Percentiles rank a stretch among this genome's conserved stretches.
phyloP scores from a whole-genome alignment of 495 filamentous ascomycete genomes.

The Daldinia childiae region DNA sequence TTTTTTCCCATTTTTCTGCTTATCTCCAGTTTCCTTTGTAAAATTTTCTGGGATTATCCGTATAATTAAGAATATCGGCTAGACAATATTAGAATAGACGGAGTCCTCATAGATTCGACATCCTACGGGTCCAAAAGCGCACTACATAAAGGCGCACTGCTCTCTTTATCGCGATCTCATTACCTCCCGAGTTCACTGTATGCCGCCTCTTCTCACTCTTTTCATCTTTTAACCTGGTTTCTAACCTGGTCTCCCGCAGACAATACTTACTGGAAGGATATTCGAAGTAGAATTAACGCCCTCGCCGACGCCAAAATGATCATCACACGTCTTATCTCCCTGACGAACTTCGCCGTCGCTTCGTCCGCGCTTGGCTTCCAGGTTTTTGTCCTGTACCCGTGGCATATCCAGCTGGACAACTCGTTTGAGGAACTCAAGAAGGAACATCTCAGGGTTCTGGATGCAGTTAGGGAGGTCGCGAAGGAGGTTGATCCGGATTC shows the following conservation, averaged over 20 bases:
- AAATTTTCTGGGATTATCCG: not conserved
- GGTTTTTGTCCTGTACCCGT: constrained; percentile 72
- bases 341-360: constrained; percentile 70
- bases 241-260: constrained; percentile 26
- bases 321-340: constrained; percentile 63
- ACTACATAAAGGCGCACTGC: constrained; percentile 26
- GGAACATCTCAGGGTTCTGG: constrained; percentile 58
- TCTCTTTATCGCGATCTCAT: constrained; percentile 34
- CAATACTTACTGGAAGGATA: constrained; percentile 24
- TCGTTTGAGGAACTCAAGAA: constrained; percentile 65
- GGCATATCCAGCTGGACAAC: constrained; percentile 70
- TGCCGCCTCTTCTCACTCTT: constrained; percentile 4
- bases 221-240: constrained; percentile 6
- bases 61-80: constrained; percentile 7
- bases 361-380: constrained; percentile 70
- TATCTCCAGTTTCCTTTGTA: constrained; percentile 21
- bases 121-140: constrained; percentile 32
- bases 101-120: constrained; percentile 17
- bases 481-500: constrained; percentile 45
- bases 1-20: constrained; percentile 26
- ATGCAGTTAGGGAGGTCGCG: constrained; percentile 46
- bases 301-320: constrained; percentile 37
- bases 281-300: constrained; percentile 8
- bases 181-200: constrained; percentile 27
- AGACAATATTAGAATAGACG: constrained; percentile 19